Base-by-base conservation (phyloP, 2,329 filamentous ascomycete genomes). In the Fusarium sp. region DNA sequence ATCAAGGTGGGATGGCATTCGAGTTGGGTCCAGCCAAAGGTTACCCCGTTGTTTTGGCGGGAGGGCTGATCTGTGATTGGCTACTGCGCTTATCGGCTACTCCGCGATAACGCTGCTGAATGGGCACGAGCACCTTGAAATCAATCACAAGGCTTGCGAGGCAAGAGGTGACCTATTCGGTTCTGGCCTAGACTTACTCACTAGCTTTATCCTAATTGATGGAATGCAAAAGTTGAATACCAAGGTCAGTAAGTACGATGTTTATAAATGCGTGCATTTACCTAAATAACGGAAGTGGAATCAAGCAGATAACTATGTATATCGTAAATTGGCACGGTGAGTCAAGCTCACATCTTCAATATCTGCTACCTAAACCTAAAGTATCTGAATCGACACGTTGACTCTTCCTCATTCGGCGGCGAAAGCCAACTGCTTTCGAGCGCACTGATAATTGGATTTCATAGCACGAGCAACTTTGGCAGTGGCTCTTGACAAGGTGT, bases 1-100 rank as follows among this genome's bases (percentile, higher is more conserved):
- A 75, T 68, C 63, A 65, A 75, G 68, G 74, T 76, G 74, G 74
- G 74, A 76, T 76, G 71, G 52, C 66, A 67, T 67, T 63, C 45
- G 45, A 54, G 64, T 57, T 51, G 59, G 66, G 63, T 54, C 67
- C 57, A 62, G 71, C 59, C 57, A 50, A 59, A 52, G 39, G 50
- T 25, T 61, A 55, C 21, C 51, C 74, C 70, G 50, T 42, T 61
- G 35, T 63, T 25, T 67, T 67, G 51, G 57, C 52, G 45, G 56
- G 66, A 67, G 62, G 58, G 56, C 60, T 42, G 17, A 6, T 17
- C 17, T 25, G 3, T 59, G 47, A 73, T 76, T 76, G 72, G 75
- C 35, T 42, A 11, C 1, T 1, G 48, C 29, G 51, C 74, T 71
- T 74, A 74, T 74, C 74, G 65, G 61, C 45, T 41, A 36, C 27